Evolutionary conservation across 2,329 filamentous ascomycete species (phyloP).

Genomic region (Venturia carpophila): DNA sequence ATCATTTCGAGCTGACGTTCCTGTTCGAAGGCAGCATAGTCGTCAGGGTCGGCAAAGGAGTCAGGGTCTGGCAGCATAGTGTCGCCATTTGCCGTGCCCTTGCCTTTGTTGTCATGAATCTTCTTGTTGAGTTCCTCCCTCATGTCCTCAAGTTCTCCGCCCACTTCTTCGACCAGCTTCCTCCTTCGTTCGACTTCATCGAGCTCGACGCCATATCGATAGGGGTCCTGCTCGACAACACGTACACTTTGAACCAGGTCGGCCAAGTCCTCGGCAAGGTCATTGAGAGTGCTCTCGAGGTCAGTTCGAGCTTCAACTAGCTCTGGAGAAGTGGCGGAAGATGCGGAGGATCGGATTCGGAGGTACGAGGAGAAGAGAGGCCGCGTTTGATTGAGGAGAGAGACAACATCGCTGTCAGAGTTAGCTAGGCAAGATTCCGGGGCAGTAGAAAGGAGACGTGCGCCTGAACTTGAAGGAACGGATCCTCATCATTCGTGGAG

Average conservation of each 20-base stretch:
- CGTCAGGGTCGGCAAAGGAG: constrained; percentile 47
- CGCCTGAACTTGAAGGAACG: constrained; percentile 45
- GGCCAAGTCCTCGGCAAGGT: constrained; percentile 73
- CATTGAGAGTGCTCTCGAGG: constrained; percentile 66
- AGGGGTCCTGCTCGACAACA: constrained; percentile 80
- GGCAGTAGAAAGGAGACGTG: constrained; percentile 22
- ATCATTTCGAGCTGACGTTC: constrained; percentile 87
- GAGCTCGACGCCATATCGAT: constrained; percentile 75
- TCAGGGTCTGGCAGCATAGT: constrained; percentile 51
- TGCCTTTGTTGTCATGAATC: constrained; percentile 35
- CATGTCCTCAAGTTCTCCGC: constrained; percentile 83
- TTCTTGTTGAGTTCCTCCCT: constrained; percentile 65
- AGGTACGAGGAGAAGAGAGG: constrained; percentile 91
- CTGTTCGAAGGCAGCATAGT: constrained; percentile 78
- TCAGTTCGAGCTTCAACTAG: constrained; percentile 59
- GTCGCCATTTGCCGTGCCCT: constrained; percentile 32
- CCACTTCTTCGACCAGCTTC: constrained; percentile 80
- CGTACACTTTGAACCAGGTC: constrained; percentile 83
- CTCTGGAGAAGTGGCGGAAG: constrained; percentile 62
- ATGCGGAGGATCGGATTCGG: constrained; percentile 82
- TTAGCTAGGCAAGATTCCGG: constrained; percentile 14
- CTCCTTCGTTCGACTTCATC: constrained; percentile 75
- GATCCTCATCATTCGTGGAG: constrained; percentile 36
- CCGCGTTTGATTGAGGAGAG: constrained; percentile 70
- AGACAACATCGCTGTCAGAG: constrained; percentile 70